Base-by-base conservation (phyloP, 495 filamentous ascomycete species). In the Xylaria flabelliformis region DNA sequence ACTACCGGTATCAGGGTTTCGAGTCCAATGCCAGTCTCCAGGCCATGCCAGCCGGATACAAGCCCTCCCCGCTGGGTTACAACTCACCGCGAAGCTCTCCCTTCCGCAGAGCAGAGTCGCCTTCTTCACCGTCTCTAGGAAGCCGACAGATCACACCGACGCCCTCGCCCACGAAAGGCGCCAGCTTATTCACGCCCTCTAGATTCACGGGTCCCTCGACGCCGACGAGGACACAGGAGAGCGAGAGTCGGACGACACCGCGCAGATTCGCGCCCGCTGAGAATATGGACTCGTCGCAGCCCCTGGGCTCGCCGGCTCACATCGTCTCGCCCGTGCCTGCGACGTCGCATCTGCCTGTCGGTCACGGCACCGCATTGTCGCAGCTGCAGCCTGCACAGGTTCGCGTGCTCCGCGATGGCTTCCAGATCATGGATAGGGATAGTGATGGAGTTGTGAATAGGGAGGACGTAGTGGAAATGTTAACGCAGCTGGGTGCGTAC, bases 351-450 rank as follows among this genome's bases (percentile, higher is more conserved):
- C 70, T 78, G 15, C 75, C 75, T 3, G 64, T 73, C 68, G 80
- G 67, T n/a, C 69, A 77, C 59, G 83, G 82, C 39, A 92, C 89
- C 76, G 87, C 90, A 0, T 80, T 93, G 21, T 85, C 88, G 0
- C 89, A 89, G 67, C 74, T 94, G 56, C 87, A 91, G 21, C 85
- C 91, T 12, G 83, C 90, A 26, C 92, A 93, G 77, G 86, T 93
- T 7, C 84, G 91, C 64, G 89, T 92, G 69, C 88, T 98, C 81
- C 87, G 94, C 68, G 93, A 97, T 77, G 92, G 90, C 0, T 98
- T 97, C 80, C 90, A 93, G 79, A 92, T 97, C 62, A 85, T 98
- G 36, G 94, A 97, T 76, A 85, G 92, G 71, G 89, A 93, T 81
- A 92, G 91, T 79, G 91, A 94, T 74, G 93, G 93, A 19, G 81